Conservation (phyloP, 2,329 filamentous ascomycete species). For the Botryotinia calthae region DNA sequence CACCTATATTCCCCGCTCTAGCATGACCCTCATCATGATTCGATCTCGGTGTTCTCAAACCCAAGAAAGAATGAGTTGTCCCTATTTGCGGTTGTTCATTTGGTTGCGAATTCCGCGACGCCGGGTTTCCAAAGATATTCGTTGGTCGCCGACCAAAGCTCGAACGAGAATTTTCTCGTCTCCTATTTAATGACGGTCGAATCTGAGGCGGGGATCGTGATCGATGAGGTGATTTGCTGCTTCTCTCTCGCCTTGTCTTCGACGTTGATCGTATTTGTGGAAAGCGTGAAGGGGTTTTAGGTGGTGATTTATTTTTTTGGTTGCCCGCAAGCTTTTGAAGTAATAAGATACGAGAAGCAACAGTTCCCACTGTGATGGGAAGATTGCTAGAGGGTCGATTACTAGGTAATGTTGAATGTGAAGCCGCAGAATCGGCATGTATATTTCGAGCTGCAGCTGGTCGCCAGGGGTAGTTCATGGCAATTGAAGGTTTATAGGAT, state of each 20-base stretch:
- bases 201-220: conserved; percentile 11
- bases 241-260: not conserved
- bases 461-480: conserved; percentile 31
- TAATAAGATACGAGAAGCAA: conserved; percentile 39
- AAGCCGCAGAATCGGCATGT: conserved; percentile 1
- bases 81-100: conserved; percentile 34
- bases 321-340: conserved; percentile 35
- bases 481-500: conserved; percentile 10
- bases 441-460: conserved; percentile 23
- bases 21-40: conserved; percentile 34
- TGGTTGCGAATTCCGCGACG: conserved; percentile 31
- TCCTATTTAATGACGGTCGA: conserved; percentile 31
- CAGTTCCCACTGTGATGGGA: conserved; percentile 38
- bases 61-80: conserved; percentile 36
- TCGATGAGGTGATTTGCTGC: not conserved
- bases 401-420: not conserved
- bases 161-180: conserved; percentile 31
- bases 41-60: conserved; percentile 30
- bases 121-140: conserved; percentile 31
- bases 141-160: conserved; percentile 38
- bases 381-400: not conserved
- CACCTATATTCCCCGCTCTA: conserved; percentile 17
- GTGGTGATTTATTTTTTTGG: conserved; percentile 1
- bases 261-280: conserved; percentile 22
- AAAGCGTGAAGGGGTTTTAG: conserved; percentile 24